Evolutionary conservation across 495 filamentous ascomycete genomes (phyloP).

Genomic region (Cercophora scortea): DNA sequence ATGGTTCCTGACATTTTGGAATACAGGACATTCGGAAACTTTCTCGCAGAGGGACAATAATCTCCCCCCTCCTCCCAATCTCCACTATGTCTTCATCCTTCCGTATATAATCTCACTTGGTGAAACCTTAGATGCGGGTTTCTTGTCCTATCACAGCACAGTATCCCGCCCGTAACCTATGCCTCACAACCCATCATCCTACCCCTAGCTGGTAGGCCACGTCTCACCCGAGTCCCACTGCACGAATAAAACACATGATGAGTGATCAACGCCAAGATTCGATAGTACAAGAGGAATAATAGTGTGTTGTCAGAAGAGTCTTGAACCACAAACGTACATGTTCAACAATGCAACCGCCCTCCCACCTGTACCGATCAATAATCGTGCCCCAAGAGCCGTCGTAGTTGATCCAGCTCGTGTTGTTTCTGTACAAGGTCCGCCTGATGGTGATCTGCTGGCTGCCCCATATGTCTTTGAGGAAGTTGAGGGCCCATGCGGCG

Average conservation of each 20-base stretch:
- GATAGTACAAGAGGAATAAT: neutral
- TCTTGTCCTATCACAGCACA: too few relatives aligned
- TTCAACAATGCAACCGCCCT: slow-evolving; percentile 5
- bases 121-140: too few relatives aligned
- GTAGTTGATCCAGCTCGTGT: slow-evolving; percentile 4
- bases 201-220: neutral
- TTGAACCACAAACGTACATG: neutral
- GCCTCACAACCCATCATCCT: too few relatives aligned
- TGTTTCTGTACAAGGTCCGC: neutral
- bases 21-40: too few relatives aligned
- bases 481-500: slow-evolving; percentile 2
- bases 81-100: too few relatives aligned
- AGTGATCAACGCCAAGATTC: neutral
- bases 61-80: too few relatives aligned
- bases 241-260: neutral
- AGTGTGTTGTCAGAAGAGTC: neutral
- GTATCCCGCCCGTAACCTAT: too few relatives aligned
- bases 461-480: neutral
- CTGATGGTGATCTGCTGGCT: slow-evolving; percentile 1
- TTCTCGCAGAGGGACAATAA: too few relatives aligned
- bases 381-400: slow-evolving; percentile 3
- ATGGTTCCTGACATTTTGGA: too few relatives aligned
- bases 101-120: too few relatives aligned
- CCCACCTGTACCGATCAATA: slow-evolving; percentile 6
- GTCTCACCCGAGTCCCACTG: neutral